Base-by-base conservation (phyloP, 148 eudicot species). In the Camellia granthamiana region DNA sequence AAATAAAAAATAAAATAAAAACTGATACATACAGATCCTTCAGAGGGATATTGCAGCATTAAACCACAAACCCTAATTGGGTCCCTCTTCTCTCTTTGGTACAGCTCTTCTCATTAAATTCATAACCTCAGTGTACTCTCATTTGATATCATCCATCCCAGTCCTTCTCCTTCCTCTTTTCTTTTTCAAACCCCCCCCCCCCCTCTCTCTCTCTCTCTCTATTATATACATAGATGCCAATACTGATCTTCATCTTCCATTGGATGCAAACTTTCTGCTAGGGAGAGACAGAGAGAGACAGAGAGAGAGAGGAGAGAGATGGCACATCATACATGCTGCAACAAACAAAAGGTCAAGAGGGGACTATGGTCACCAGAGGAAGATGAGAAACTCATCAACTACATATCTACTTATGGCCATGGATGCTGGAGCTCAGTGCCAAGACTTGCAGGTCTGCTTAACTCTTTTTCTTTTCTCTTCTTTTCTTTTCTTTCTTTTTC, bases 281-380 rank as follows among this genome's bases (percentile, higher is more conserved):
- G 54, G n/a, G 47, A 42, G 19, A 67, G 9, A 13, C n/a, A n/a
- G 54, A 56, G 30, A 47, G 72, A 64, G 60, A 80, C 60, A 80
- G 63, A 83, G 81, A 46, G 81, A 46, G 72, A 46, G 7, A 62
- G 75, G 38, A 30, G 38, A 30, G 38, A 81, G 72, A 94, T 94
- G 98, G 93, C 93, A 55, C 94, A 91, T 79, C 98, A 94, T 72
- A 87, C 90, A 56, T 94, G 98, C 83, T 94, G 98, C 86, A 90
- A 90, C 88, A 94, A 92, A 72, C 92, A 92, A 77, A 90, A 92
- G 81, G 98, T 94, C 52, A 94, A 92, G 85, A 90, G 98, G 82
- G 97, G 98, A 0, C 78, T 94, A 3, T 94, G 98, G 98, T 94
- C 98, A 81, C 98, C 97, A 16, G 97, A 94, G 65, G 98, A 94